phyloP scores from a whole-genome alignment of 495 filamentous ascomycete genomes.

The Rostrohypoxylon terebratum region DNA sequence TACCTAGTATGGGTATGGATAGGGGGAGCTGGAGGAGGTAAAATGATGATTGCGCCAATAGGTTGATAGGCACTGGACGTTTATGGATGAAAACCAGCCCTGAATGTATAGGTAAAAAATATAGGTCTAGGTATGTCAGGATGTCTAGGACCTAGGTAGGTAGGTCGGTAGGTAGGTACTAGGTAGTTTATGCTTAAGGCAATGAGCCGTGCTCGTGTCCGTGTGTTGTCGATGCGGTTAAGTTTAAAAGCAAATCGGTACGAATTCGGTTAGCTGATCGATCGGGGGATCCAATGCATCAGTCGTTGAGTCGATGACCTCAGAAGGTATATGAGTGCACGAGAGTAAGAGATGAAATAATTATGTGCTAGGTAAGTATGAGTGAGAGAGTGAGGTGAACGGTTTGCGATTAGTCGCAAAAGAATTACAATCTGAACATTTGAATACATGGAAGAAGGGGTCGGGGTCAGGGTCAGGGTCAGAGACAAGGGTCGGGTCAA shows the following conservation, averaged over 20 bases:
- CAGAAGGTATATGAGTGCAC: background rate
- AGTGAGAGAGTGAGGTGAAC: too few species aligned
- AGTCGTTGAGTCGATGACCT: background rate
- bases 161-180: background rate
- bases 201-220: background rate
- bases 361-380: background rate
- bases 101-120: background rate
- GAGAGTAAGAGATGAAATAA: background rate
- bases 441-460: background rate
- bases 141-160: too few species aligned
- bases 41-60: constrained; percentile 17
- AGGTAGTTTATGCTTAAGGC: constrained; percentile 1
- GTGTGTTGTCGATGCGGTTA: constrained; percentile 17
- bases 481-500: background rate
- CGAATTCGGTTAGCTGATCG: constrained; percentile 14
- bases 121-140: background rate
- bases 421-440: constrained; percentile 10
- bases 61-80: too few species aligned
- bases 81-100: background rate
- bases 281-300: constrained; percentile 19
- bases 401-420: constrained; percentile 28
- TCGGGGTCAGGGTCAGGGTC: constrained; percentile 1
- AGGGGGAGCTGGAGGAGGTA: background rate
- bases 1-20: background rate
- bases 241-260: constrained; percentile 9